A percentile compares a stretch with the other conserved stretches of the same genome.
phyloP scores from a whole-genome alignment of 306 rosid species.

The Cucumis melo region DNA sequence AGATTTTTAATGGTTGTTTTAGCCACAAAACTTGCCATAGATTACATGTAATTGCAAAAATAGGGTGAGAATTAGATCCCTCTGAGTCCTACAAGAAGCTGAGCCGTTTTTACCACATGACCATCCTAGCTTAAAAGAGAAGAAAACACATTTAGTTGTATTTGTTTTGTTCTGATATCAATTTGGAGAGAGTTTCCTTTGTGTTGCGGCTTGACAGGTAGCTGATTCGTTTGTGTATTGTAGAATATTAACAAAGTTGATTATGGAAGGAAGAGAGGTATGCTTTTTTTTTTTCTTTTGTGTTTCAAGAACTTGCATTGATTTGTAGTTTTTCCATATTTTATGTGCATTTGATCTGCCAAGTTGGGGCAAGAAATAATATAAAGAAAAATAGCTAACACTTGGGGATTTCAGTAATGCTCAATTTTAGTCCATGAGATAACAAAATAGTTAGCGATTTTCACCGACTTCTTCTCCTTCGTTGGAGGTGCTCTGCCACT shows the following conservation, averaged over 20 bases:
- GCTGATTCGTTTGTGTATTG: background rate
- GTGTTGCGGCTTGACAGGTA: background rate
- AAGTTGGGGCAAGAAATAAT: too few relatives aligned
- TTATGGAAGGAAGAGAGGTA: background rate
- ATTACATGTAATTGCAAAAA: background rate
- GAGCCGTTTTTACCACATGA: background rate
- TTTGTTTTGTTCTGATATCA: background rate
- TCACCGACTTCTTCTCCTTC: too few relatives aligned
- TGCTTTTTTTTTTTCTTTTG: background rate
- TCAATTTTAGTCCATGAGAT: too few relatives aligned
- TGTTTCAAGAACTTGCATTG: background rate
- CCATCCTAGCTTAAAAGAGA: background rate
- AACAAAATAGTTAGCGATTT: too few relatives aligned
- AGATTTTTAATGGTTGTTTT: background rate
- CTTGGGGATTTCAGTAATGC: too few relatives aligned
- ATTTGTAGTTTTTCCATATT: background rate
- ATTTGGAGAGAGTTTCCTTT: background rate
- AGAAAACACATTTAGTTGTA: background rate
- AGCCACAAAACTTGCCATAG: background rate
- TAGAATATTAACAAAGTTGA: background rate
- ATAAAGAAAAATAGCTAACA: too few relatives aligned
- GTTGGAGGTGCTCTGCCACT: too few relatives aligned
- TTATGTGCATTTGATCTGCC: background rate
- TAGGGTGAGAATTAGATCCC: background rate
- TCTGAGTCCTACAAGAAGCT: background rate